phyloP scores from a whole-genome alignment of 306 rosid genomes.

The Quercus rubra region DNA sequence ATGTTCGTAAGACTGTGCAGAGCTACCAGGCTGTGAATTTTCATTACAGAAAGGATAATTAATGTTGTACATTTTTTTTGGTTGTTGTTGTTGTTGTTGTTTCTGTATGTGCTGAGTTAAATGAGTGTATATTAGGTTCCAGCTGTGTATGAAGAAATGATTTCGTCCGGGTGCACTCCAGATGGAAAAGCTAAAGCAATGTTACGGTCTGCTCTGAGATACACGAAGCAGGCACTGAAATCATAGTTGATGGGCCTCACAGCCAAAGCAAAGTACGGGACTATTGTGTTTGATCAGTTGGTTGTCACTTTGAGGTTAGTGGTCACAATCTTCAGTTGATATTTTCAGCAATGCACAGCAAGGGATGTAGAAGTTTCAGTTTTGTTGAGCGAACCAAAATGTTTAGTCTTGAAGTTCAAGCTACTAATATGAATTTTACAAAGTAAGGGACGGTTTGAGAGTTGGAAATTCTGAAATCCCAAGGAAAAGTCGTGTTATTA shows the following conservation, averaged over 20 bases:
- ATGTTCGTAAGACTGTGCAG: neutral
- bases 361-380: neutral
- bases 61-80: neutral
- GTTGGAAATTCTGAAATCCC: neutral
- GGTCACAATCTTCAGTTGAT: constrained; percentile 19
- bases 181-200: constrained; percentile 91
- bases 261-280: constrained; percentile 22
- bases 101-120: constrained; percentile 8
- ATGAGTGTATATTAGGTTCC: constrained; percentile 78
- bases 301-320: constrained; percentile 43
- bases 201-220: constrained; percentile 90
- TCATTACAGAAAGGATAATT: constrained; percentile 4
- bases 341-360: neutral
- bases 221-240: constrained; percentile 69
- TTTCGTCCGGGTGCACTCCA: constrained; percentile 70
- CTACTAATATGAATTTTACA: too few species aligned
- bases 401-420: neutral
- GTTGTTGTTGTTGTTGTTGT: neutral
- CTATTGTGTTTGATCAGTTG: constrained; percentile 12
- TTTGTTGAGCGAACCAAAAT: constrained; percentile 6
- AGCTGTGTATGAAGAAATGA: constrained; percentile 90
- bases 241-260: constrained; percentile 33
- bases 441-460: neutral
- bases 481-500: neutral
- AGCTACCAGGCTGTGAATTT: neutral